phyloP scores from a whole-genome alignment of 768 basidiomycete genomes.

The Suillus brevipes region DNA sequence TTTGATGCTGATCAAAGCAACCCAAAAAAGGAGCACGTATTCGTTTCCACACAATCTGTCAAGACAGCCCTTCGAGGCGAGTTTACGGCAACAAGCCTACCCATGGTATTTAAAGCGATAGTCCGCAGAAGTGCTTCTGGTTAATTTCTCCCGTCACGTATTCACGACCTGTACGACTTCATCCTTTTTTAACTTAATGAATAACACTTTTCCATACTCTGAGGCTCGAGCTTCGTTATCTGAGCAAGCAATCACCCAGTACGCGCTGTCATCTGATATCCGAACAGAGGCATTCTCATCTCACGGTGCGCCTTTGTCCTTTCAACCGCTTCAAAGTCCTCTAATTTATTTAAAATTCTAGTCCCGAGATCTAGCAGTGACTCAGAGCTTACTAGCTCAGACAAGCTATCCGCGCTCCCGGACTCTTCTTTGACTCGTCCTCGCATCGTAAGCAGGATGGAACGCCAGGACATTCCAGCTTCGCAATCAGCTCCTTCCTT shows the following conservation, averaged over 20 bases:
- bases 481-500: conserved; percentile 45
- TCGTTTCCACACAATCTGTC: conserved; percentile 6
- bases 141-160: conserved; percentile 9
- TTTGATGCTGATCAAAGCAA: conserved; percentile 18
- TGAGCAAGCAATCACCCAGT: conserved; percentile 9
- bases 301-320: conserved; percentile 14
- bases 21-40: conserved; percentile 24
- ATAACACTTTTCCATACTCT: conserved; percentile 13
- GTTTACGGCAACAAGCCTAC: conserved; percentile 25
- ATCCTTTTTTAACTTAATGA: conserved; percentile 20
- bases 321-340: not conserved
- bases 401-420: conserved; percentile 44
- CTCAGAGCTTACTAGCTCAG: conserved; percentile 42
- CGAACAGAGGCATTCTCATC: not conserved
- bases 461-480: conserved; percentile 39
- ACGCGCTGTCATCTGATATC: not conserved
- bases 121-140: not conserved
- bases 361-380: conserved; percentile 7
- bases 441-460: conserved; percentile 33
- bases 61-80: conserved; percentile 1
- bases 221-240: conserved; percentile 12
- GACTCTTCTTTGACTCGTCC: conserved; percentile 35
- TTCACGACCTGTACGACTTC: conserved; percentile 16
- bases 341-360: not conserved
- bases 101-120: conserved; percentile 18